Evolutionary conservation across 1,139 yeast species (phyloP).

Genomic region (Hyphopichia burtonii): DNA sequence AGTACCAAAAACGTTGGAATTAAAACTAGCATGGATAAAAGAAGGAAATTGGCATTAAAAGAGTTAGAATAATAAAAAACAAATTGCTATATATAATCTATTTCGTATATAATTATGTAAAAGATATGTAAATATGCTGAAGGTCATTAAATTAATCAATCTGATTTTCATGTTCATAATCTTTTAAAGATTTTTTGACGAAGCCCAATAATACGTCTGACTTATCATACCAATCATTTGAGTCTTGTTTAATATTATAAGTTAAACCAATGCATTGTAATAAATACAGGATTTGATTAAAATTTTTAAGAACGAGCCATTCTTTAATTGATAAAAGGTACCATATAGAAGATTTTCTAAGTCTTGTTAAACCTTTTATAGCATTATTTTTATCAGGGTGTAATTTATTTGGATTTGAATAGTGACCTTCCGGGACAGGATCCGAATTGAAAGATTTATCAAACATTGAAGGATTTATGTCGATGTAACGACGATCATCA

Average conservation of each 20-base stretch:
- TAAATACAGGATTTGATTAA: constrained; percentile 23
- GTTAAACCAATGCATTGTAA: constrained; percentile 22
- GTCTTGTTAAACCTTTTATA: constrained; percentile 54
- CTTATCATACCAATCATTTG: constrained; percentile 37
- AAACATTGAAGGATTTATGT: not conserved
- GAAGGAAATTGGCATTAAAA: constrained; percentile 43
- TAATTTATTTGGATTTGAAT: constrained; percentile 40
- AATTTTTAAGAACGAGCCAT: constrained; percentile 47
- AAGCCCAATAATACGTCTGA: constrained; percentile 30
- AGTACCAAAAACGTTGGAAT: constrained; percentile 10
- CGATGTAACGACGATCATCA: constrained; percentile 6
- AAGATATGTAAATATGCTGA: no score
- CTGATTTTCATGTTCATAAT: not conserved
- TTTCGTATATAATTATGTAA: not conserved
- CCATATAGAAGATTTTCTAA: constrained; percentile 80
- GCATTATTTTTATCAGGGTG: constrained; percentile 31
- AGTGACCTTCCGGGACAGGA: constrained; percentile 28
- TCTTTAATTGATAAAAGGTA: constrained; percentile 71
- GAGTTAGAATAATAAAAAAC: constrained; percentile 29
- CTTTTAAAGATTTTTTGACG: constrained; percentile 19
- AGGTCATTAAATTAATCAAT: not conserved
- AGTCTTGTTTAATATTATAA: constrained; percentile 19
- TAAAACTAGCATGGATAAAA: constrained; percentile 34
- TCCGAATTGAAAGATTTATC: constrained; percentile 7
- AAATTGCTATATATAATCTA: not conserved